Base-by-base conservation (phyloP, 2,329 filamentous ascomycete genomes). In the Pseudonectria foliicola region DNA sequence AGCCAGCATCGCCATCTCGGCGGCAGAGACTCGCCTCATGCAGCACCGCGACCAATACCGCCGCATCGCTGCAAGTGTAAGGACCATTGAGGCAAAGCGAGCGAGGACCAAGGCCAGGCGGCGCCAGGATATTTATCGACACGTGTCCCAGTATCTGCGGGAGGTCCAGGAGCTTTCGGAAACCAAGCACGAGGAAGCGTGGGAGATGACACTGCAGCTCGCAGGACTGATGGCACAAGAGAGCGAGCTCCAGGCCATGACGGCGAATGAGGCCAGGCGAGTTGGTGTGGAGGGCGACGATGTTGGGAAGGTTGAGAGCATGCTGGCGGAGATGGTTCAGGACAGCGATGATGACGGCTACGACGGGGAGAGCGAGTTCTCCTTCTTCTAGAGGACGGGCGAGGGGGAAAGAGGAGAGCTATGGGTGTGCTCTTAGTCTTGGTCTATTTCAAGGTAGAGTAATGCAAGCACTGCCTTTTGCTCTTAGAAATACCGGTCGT, bases 61-160 rank as follows among this genome's bases (percentile, higher is more conserved):
- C 12, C 42, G 45, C 10, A 29, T 39, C 21, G 31, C 37, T 2
- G 21, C 25, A 10, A 25, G 33, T 6, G 34, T 42, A 24, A 33
- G 29, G n/a, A 29, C 23, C 2, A 34, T 45, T 25, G 25, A 38
- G 18, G 31, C 36, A 13, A 42, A 29, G 15, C 32, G 35, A 23
- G n/a, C 11, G 27, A 26, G 13, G 18, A 32, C 33, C 4, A 25
- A 27, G 21, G 30, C 33, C 11, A 33, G 28, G 0, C 39, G 44
- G 11, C 39, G 48, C 8, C 33, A 39, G 6, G 40, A 49, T 10
- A 49, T 56, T 13, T 50, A 54, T 15, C 39, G 49, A 10, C 48
- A 50, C 13, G 41, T 56, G 3, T 53, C 51, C 15, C 43, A 38
- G 34, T 45, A 55, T 35, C 43, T 60, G 24, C 46, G 44, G 11